Evolutionary conservation across 805 yeast species (phyloP), one percentile per base, ranked within the genome.

Genomic region (Scheffersomyces lignosus): DNA sequence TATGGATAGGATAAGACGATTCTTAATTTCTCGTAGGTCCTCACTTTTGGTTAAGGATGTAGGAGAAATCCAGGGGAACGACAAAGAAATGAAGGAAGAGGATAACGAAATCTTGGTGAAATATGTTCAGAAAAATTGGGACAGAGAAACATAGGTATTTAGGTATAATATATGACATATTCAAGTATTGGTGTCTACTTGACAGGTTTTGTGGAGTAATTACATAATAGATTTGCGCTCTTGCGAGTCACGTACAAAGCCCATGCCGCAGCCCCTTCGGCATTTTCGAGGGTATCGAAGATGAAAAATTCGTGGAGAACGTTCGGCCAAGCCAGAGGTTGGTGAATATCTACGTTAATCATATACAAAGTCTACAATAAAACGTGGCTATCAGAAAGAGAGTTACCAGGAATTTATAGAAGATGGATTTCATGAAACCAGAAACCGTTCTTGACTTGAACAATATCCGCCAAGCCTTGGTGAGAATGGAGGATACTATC

Each of bases 401-500:
- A n/a, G n/a, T n/a, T n/a, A n/a, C n/a, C n/a, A n/a, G n/a, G n/a
- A n/a, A n/a, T n/a, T n/a, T n/a, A n/a, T n/a, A n/a, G n/a, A n/a
- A n/a, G 14, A 88, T 90, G 96, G 95, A 90, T 64, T 90, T 89
- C 60, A 75, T 77, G 58, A 78, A 81, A 48, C 93, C 96, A 13
- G 84, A 83, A 33, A 77, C 95, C 0, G 96, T 87, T 5, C 73
- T 93, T 34, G 78, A 88, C 52, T 69, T 93, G 40, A 70, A 69
- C 50, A 89, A 93, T 63, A 93, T 93, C 52, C 80, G 99, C 44
- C 81, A 77, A 42, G 84, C 87, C 13, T 71, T 93, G 31, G 82
- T 90, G 27, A 78, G 96, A 37, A 88, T 93, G 96, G 99, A 93
- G 57, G 98, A 93, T 62, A 86, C 97, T 5, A 89, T 93, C 49